Percentiles rank a stretch among this genome's conserved stretches.
These are phyloP conservation scores for Nannochloris sp. DNA, from an alignment of 139 green algal species.

Conservation along the genomic window DNA sequence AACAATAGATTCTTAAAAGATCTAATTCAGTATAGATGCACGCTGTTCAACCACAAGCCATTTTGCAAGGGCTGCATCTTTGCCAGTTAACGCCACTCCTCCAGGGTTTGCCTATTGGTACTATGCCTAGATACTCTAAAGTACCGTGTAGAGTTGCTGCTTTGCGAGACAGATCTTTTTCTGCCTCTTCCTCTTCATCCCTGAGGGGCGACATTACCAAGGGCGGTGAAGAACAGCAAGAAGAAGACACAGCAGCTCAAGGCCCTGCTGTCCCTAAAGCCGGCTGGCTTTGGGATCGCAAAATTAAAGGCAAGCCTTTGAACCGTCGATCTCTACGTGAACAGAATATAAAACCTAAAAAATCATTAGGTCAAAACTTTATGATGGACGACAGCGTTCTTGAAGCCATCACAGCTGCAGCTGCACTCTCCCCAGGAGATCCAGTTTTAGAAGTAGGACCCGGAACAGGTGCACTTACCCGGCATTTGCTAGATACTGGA, in stretches of 20 bases:
- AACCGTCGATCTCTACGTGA: conserved; percentile 5
- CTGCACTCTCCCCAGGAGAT: conserved; percentile 55
- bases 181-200: background rate
- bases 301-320: background rate
- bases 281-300: conserved; percentile 27
- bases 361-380: conserved; percentile 89
- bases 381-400: conserved; percentile 73
- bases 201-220: too few relatives aligned
- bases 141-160: background rate
- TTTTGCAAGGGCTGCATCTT: too few relatives aligned
- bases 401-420: conserved; percentile 49
- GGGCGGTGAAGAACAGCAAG: background rate
- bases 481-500: conserved; percentile 60
- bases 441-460: conserved; percentile 83
- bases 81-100: too few relatives aligned
- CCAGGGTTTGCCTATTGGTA: too few relatives aligned
- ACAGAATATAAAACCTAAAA: conserved; percentile 19
- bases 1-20: too few relatives aligned
- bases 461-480: conserved; percentile 53
- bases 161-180: background rate
- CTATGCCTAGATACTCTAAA: background rate
- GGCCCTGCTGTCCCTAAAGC: background rate
- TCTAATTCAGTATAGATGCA: too few relatives aligned
- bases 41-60: too few relatives aligned
- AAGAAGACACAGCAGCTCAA: background rate